Base-by-base conservation (phyloP, 176 grass and related monocot genomes). In the Phoenix dactylifera region DNA sequence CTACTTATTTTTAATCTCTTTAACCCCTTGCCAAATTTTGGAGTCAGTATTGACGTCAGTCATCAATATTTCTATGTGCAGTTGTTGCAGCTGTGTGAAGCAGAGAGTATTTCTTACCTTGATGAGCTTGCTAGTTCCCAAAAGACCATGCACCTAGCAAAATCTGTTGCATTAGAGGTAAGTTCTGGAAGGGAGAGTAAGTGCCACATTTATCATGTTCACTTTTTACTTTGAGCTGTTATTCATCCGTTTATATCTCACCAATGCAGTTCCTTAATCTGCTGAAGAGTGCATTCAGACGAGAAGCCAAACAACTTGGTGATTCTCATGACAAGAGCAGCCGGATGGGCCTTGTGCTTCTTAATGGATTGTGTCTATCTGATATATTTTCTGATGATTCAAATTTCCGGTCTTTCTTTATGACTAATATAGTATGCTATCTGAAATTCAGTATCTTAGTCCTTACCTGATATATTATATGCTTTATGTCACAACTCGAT, bases 311-410 rank as follows among this genome's bases (percentile, higher is more conserved):
- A 22, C 50, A 55, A 63, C 58, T 6, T 25, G 50, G 26, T 55
- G 51, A 54, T 63, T 54, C 70, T 63, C 79, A 85, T 20, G 66
- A 57, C 67, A 62, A 23, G 49, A 76, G 64, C 52, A 66, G 56
- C 74, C 92, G 81, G n/a, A 83, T 76, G 84, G 92, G 92, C 35
- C 74, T 86, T 63, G 65, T 91, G 69, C 87, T 85, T 69, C 90
- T 91, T 66, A 97, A 78, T 69, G 86, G 87, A 17, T 65, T 97
- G 73, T 84, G 69, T 51, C 66, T 97, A 54, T 84, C 87, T 77
- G 92, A 97, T 58, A 89, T 97, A 52, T 97, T 97, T 77, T 97
- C 87, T 60, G 92, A 88, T 63, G 92, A 97, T 75, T 97, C 92
- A 71, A 97, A 97, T 63, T 91, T 97, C 22, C 77, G 92, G 66